Base-by-base conservation (phyloP, 2,329 filamentous ascomycete species). In the Sporothrix luriei region DNA sequence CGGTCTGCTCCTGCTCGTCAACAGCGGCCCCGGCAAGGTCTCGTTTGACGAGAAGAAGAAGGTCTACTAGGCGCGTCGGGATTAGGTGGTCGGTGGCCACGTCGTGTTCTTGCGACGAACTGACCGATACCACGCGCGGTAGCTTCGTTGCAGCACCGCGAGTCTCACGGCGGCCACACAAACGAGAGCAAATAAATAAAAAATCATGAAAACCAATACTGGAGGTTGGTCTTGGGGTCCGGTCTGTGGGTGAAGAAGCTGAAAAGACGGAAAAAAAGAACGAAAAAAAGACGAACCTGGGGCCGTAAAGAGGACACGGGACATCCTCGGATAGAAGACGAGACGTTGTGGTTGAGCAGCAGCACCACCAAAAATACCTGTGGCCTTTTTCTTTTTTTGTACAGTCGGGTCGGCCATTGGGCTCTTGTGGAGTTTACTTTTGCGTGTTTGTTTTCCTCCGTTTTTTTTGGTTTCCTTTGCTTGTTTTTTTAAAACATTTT, bases 11-110 rank as follows among this genome's bases (percentile, higher is more conserved):
- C 90, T 99, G 74, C 88, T 99, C 74, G 94, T 98, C 83, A 99
- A 99, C 88, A 97, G 95, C 88, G 95, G 95, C 72, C 95, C 95
- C 11, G 95, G 95, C 73, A 94, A 97, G 81, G 91, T 98, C 85
- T 97, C 92, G 80, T 94, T 98, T 81, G 95, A 99, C 82, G 95
- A 99, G 88, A 99, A 99, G 92, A 99, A 99, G 90, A 99, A 99
- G 88, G 95, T 99, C 75, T 99, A 99, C 84, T 99, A 86, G 13
- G 11, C 33, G 21, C n/a, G 2, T 21, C 33, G 1, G 3, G 33
- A 33, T 3, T 29, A 3, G 29, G 13, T 33, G 21, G 46, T 49
- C 6, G 48, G 16, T 21, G 6, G 19, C 6, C n/a, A n/a, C 14
- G 5, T 21, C 2, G 11, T 9, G n/a, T 33, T 54, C 51, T 54